phyloP scores from a whole-genome alignment of 2,329 filamentous ascomycete species.

The Trichoderma aggressivum region DNA sequence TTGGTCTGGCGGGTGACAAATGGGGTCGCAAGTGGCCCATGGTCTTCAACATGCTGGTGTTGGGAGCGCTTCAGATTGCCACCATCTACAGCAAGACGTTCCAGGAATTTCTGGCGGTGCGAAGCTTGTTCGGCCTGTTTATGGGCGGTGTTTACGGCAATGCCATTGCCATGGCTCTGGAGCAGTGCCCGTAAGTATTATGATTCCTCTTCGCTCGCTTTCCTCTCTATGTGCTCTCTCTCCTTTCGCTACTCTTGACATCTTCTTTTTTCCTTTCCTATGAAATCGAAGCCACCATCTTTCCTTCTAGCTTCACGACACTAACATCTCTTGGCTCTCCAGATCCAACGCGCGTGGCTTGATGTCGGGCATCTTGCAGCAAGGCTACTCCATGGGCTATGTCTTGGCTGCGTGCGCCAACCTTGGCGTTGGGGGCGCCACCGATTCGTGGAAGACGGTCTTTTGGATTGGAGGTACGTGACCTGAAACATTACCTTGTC shows the following conservation, averaged over 20 bases:
- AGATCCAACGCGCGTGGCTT: slow-evolving; percentile 67
- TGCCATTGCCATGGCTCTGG: slow-evolving; percentile 73
- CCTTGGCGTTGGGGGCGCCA: slow-evolving; percentile 63
- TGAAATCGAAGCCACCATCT: neutral
- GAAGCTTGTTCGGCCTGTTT: slow-evolving; percentile 70
- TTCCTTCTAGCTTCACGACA: neutral
- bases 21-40: slow-evolving; percentile 83
- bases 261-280: neutral
- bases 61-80: slow-evolving; percentile 65
- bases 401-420: slow-evolving; percentile 74
- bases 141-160: slow-evolving; percentile 82
- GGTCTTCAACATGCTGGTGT: slow-evolving; percentile 73
- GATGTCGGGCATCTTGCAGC: slow-evolving; percentile 78
- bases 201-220: neutral
- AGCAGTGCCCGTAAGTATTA: slow-evolving; percentile 60
- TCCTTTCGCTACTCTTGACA: too few relatives aligned
- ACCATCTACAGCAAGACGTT: slow-evolving; percentile 76
- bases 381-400: slow-evolving; percentile 78
- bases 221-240: neutral
- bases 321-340: slow-evolving; percentile 24
- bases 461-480: slow-evolving; percentile 63
- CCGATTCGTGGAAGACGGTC: slow-evolving; percentile 68
- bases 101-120: slow-evolving; percentile 69
- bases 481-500: slow-evolving; percentile 18
- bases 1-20: slow-evolving; percentile 74